Conservation (phyloP, 352 stramenopile species). For the Pythium aphanidermatum region DNA sequence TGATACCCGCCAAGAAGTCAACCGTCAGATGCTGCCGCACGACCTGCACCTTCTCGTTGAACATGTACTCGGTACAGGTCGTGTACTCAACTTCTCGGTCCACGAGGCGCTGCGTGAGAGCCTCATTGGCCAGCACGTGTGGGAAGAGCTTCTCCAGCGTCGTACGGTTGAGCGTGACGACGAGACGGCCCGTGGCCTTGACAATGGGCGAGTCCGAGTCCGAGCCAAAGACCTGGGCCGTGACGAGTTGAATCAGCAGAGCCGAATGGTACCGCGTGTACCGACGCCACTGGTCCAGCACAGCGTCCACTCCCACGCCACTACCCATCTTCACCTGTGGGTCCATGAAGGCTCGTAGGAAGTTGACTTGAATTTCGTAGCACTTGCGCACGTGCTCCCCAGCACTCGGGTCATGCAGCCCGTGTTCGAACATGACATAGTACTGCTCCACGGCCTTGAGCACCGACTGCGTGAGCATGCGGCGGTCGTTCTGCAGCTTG, state of each 20-base stretch:
- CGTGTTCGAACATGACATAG: slow-evolving; percentile 52
- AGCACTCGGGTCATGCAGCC: slow-evolving; percentile 40
- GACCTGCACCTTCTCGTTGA: slow-evolving; percentile 42
- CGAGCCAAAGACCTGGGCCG: slow-evolving; percentile 35
- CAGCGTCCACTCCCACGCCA: slow-evolving; percentile 23
- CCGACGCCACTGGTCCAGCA: slow-evolving; percentile 56
- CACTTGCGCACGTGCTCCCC: slow-evolving; percentile 29
- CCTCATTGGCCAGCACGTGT: slow-evolving; percentile 45
- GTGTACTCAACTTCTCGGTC: slow-evolving; percentile 43
- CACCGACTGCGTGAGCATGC: slow-evolving; percentile 25
- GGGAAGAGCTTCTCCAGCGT: slow-evolving; percentile 70
- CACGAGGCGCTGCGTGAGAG: slow-evolving; percentile 51
- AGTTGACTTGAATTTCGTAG: slow-evolving; percentile 48
- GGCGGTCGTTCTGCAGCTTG: slow-evolving; percentile 37
- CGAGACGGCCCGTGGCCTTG: slow-evolving; percentile 31
- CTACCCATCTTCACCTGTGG: slow-evolving; percentile 34
- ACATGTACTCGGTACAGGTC: slow-evolving; percentile 48
- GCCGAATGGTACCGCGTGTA: slow-evolving; percentile 53
- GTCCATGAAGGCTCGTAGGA: slow-evolving; percentile 46
- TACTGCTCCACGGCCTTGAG: slow-evolving; percentile 57
- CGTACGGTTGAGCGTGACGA: slow-evolving; percentile 38
- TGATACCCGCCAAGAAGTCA: slow-evolving; percentile 51
- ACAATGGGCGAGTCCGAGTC: slow-evolving; percentile 41
- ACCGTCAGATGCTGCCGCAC: slow-evolving; percentile 45
- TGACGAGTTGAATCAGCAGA: slow-evolving; percentile 28